A percentile compares a stretch with the other conserved stretches of the same genome.
phyloP scores from a whole-genome alignment of 208 protist species.

The Naegleria fowleri region DNA sequence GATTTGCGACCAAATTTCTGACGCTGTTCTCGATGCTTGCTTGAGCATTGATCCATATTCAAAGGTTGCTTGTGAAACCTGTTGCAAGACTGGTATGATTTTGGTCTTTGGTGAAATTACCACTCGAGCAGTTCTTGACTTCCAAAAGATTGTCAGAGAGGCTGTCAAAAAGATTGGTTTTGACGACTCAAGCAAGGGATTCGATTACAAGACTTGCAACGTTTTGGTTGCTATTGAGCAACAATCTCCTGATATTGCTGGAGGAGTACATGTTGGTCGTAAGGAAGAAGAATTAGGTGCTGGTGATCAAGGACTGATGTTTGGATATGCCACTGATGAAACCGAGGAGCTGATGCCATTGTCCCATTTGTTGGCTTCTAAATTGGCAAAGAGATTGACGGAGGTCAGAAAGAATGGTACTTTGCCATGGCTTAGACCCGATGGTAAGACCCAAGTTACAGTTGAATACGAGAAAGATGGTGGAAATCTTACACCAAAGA shows the following conservation, averaged over 20 bases:
- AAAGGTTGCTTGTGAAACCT: conserved; percentile 97
- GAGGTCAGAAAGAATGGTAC: conserved; percentile 85
- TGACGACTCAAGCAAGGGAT: conserved; percentile 80
- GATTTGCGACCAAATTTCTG: conserved; percentile 98
- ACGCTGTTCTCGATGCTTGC: conserved; percentile 98
- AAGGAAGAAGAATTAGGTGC: conserved; percentile 92
- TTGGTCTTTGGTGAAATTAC: conserved; percentile 99
- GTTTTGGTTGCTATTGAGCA: conserved; percentile 92
- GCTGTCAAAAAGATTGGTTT: conserved; percentile 96
- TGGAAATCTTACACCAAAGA: conserved; percentile 70
- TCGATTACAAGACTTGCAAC: conserved; percentile 97
- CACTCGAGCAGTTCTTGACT: conserved; percentile 92
- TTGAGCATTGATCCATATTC: conserved; percentile 89
- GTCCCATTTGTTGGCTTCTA: conserved; percentile 86
- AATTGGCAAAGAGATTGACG: conserved; percentile 84
- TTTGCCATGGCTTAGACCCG: conserved; percentile 90
- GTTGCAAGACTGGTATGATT: conserved; percentile 95
- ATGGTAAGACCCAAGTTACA: conserved; percentile 99
- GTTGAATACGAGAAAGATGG: conserved; percentile 92
- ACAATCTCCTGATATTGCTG: conserved; percentile 98
- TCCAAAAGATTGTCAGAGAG: conserved; percentile 91
- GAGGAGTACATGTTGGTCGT: conserved; percentile 79
- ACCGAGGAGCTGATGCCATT: conserved; percentile 95
- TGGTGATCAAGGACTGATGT: conserved; percentile 99
- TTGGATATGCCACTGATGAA: conserved; percentile 99